These are phyloP conservation scores for Capsicum baccatum DNA, from an alignment of 257 asterid species.

Conservation along the genomic window DNA sequence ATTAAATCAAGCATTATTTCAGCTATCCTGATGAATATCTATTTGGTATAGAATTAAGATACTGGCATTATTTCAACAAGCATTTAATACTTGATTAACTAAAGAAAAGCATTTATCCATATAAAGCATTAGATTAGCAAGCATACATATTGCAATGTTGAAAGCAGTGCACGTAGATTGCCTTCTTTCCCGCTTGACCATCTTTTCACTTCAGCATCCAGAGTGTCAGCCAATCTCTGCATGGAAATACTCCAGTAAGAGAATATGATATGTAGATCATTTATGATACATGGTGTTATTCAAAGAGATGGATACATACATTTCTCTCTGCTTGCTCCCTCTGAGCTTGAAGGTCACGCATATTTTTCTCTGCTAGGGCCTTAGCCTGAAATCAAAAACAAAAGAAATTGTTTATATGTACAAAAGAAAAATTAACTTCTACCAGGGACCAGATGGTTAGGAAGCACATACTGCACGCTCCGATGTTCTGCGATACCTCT, in stretches of 20 bases:
- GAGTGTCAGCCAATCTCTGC: slow-evolving; percentile 84
- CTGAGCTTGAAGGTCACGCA: slow-evolving; percentile 87
- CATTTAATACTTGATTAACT: slow-evolving; percentile 3
- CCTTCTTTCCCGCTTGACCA: slow-evolving; percentile 96
- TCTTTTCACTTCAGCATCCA: slow-evolving; percentile 92
- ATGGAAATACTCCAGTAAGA: slow-evolving; percentile 40
- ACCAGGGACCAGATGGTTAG: slow-evolving; percentile 27
- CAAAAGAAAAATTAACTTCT: not conserved
- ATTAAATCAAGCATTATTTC: not conserved
- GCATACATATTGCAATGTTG: slow-evolving; percentile 91
- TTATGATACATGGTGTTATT: slow-evolving; percentile 31
- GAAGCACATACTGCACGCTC: slow-evolving; percentile 85
- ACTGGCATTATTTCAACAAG: not conserved
- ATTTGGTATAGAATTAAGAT: slow-evolving; percentile 14
- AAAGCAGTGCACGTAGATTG: slow-evolving; percentile 92
- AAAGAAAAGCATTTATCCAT: not conserved
- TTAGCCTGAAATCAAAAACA: slow-evolving; percentile 67
- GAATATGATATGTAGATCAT: slow-evolving; percentile 35
- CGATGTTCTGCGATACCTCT: slow-evolving; percentile 89
- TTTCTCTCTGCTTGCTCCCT: slow-evolving; percentile 86
- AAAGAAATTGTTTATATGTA: slow-evolving; percentile 28
- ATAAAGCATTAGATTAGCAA: slow-evolving; percentile 25
- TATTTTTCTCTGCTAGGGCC: slow-evolving; percentile 95
- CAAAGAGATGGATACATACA: slow-evolving; percentile 52
- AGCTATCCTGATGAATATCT: not conserved